These are phyloP conservation scores for Pythium oligandrum DNA, from an alignment of 352 stramenopile species.

Conservation along the genomic window DNA sequence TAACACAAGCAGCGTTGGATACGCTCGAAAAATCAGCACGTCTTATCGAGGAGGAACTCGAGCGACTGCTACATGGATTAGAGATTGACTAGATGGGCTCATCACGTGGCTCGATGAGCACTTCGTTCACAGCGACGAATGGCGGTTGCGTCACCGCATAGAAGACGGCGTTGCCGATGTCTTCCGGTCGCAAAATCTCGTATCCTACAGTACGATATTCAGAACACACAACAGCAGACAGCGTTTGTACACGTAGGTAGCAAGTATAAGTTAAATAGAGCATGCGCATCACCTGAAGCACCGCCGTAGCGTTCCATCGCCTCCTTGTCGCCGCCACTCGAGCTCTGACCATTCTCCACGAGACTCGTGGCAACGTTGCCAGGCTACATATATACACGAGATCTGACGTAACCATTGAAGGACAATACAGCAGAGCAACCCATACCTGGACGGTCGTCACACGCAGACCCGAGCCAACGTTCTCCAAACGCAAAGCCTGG, in stretches of 20 bases:
- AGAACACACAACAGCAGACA: too few species aligned
- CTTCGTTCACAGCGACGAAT: slow-evolving; percentile 88
- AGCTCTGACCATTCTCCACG: slow-evolving; percentile 73
- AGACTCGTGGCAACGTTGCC: slow-evolving; percentile 91
- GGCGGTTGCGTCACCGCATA: slow-evolving; percentile 83
- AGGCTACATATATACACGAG: slow-evolving; percentile 20
- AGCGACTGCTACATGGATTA: slow-evolving; percentile 37
- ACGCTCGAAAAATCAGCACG: slow-evolving; percentile 35
- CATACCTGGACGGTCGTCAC: slow-evolving; percentile 81
- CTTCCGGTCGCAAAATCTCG: slow-evolving; percentile 74
- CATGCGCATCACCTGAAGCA: slow-evolving; percentile 27
- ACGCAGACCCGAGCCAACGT: slow-evolving; percentile 78
- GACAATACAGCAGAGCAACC: not conserved
- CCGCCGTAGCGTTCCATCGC: slow-evolving; percentile 70
- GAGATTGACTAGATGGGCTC: slow-evolving; percentile 51
- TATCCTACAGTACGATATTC: slow-evolving; percentile 28
- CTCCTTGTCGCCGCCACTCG: slow-evolving; percentile 66
- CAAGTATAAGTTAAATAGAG: slow-evolving; percentile 4
- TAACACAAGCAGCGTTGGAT: slow-evolving; percentile 28
- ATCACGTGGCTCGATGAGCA: slow-evolving; percentile 88
- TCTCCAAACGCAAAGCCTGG: slow-evolving; percentile 72
- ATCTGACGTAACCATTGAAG: not conserved
- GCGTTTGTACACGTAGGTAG: not conserved
- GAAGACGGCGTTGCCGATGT: slow-evolving; percentile 83
- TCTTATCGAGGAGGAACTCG: slow-evolving; percentile 41